Conservation (phyloP, 208 protist species). For the Crithidia brevicula region DNA sequence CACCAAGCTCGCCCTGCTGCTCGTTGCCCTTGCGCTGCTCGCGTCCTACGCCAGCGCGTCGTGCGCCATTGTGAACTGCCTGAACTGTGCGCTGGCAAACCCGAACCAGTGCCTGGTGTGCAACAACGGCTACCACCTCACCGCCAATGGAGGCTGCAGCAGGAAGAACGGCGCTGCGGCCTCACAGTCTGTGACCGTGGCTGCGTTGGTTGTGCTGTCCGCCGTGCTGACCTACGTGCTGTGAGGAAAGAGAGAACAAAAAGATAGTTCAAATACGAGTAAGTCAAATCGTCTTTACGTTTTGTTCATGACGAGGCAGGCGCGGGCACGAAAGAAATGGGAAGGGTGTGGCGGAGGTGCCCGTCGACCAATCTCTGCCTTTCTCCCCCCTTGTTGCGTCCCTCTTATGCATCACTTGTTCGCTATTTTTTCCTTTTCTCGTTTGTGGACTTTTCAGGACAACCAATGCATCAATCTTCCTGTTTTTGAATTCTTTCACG, state of each 20-base stretch:
- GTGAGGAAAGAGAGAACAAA: too few relatives aligned
- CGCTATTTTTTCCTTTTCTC: conserved; percentile 2
- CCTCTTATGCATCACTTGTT: background rate
- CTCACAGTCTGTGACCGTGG: conserved; percentile 8
- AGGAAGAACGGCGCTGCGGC: conserved; percentile 4
- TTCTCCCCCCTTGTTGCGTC: too few relatives aligned
- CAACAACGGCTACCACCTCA: conserved; percentile 21
- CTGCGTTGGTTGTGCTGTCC: conserved; percentile 7
- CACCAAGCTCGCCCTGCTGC: conserved; percentile 13
- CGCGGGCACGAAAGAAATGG: too few relatives aligned
- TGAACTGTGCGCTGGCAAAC: conserved; percentile 13
- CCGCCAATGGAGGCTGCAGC: conserved; percentile 3
- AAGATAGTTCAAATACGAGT: too few relatives aligned
- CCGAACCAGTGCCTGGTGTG: conserved; percentile 19
- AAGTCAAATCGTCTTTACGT: too few relatives aligned
- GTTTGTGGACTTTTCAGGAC: background rate
- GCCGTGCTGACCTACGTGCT: conserved; percentile 19
- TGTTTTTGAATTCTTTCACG: background rate
- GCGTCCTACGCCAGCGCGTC: conserved; percentile 1
- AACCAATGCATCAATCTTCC: background rate
- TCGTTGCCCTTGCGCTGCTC: conserved; percentile 17
- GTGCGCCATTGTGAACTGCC: conserved; percentile 11
- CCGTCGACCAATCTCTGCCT: too few relatives aligned
- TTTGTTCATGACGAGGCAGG: too few relatives aligned
- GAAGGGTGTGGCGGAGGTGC: too few relatives aligned